Percentiles rank a stretch among this genome's conserved stretches.
Evolutionary conservation across 352 stramenopile genomes (phyloP).

Genomic region (Globisporangium paddicum): DNA sequence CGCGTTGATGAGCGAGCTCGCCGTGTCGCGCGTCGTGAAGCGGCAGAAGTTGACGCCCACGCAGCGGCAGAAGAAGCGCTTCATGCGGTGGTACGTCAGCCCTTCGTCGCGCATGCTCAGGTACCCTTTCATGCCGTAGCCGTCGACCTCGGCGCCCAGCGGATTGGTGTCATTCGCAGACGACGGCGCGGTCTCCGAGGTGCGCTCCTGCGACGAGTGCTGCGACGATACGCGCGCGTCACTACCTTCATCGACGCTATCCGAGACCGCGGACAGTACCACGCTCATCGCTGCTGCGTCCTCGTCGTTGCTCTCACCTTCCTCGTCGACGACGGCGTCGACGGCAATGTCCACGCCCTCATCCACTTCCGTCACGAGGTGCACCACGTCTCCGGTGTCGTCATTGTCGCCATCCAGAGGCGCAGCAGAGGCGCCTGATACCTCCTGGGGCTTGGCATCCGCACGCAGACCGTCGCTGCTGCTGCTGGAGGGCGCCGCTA

Average conservation of each 20-base stretch:
- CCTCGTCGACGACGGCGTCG: slow-evolving; percentile 5
- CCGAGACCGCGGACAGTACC: not conserved
- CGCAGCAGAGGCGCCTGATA: not conserved
- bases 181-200: slow-evolving; percentile 1
- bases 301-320: slow-evolving; percentile 6
- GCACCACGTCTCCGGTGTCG: not conserved
- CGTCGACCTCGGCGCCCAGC: slow-evolving; percentile 49
- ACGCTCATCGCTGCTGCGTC: not conserved
- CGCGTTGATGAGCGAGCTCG: slow-evolving; percentile 51
- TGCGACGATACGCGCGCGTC: slow-evolving; percentile 1
- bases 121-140: slow-evolving; percentile 69
- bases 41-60: slow-evolving; percentile 78
- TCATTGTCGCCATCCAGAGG: not conserved
- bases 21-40: slow-evolving; percentile 63
- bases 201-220: slow-evolving; percentile 2
- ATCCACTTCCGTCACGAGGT: not conserved
- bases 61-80: slow-evolving; percentile 76
- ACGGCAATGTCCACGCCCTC: not conserved
- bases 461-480: not conserved
- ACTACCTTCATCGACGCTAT: not conserved
- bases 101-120: slow-evolving; percentile 80
- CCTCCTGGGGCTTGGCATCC: not conserved
- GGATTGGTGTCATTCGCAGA: slow-evolving; percentile 3
- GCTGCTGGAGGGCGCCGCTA: slow-evolving; percentile 3
- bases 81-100: slow-evolving; percentile 84